Conservation (phyloP, 306 rosid genomes). For the Heteromeles arbutifolia region DNA sequence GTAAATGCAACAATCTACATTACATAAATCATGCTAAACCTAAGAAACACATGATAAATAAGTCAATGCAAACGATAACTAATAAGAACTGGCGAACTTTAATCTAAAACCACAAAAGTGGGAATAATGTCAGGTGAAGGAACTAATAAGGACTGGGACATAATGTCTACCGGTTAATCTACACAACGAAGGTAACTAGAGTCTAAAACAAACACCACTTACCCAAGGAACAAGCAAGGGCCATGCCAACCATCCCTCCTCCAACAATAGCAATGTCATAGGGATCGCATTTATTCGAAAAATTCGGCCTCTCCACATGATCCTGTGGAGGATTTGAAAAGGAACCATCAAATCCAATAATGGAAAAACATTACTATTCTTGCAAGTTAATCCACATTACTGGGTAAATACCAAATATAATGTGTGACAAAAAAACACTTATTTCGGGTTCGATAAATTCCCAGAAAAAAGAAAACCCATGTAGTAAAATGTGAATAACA, state of each 20-base stretch:
- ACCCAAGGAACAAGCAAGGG: constrained; percentile 95
- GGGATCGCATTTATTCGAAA: constrained; percentile 29
- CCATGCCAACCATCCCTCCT: constrained; percentile 96
- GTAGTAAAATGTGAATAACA: not conserved
- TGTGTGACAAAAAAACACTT: not conserved
- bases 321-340: constrained; percentile 37
- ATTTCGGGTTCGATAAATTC: not conserved
- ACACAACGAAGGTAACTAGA: not conserved
- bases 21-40: not conserved
- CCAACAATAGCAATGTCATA: constrained; percentile 92
- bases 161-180: not conserved
- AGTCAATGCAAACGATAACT: not conserved
- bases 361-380: not conserved
- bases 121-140: not conserved
- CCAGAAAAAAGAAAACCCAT: not conserved
- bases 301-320: constrained; percentile 31
- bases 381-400: not conserved
- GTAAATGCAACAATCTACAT: not conserved
- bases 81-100: no score
- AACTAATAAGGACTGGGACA: not conserved
- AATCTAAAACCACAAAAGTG: not conserved
- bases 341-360: constrained; percentile 10
- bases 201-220: constrained; percentile 18
- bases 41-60: not conserved
- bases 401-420: not conserved